These are phyloP conservation scores for Fonsecaea pugnacius DNA, from an alignment of 2,329 filamentous ascomycete species.

Conservation along the genomic window DNA sequence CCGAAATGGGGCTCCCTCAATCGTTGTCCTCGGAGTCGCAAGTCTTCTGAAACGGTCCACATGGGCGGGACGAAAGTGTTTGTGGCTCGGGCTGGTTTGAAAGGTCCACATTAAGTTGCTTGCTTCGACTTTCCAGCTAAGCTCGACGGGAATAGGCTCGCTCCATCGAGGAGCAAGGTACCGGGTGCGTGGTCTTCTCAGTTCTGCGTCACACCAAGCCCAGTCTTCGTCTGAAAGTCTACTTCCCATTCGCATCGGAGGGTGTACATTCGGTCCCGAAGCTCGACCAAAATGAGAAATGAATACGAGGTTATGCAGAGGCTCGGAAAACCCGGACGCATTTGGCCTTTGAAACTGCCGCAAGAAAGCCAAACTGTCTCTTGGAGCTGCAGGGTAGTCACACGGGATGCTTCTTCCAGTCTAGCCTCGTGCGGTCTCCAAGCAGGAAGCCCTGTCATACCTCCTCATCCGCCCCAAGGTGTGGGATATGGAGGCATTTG, in stretches of 20 bases:
- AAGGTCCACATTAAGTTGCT: background rate
- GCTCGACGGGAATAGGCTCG: background rate
- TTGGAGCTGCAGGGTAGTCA: background rate
- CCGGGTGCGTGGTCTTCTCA: background rate
- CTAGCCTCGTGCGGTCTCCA: background rate
- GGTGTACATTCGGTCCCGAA: background rate
- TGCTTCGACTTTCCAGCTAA: background rate
- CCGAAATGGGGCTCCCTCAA: background rate
- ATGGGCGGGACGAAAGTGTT: background rate
- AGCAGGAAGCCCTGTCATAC: background rate
- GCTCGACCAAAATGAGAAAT: background rate
- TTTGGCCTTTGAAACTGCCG: background rate
- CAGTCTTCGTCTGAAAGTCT: background rate
- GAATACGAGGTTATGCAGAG: constrained; percentile 1
- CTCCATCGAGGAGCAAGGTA: background rate
- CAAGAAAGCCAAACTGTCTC: background rate
- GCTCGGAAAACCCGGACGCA: background rate
- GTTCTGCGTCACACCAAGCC: background rate
- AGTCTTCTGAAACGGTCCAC: constrained; percentile 6
- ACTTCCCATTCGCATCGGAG: background rate
- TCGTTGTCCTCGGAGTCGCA: background rate
- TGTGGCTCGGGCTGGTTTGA: background rate
- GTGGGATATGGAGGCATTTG: background rate
- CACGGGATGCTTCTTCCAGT: constrained; percentile 3
- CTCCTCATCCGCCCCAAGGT: background rate